phyloP scores from a whole-genome alignment of 2,329 filamentous ascomycete genomes.

The Didymella arachidicola region DNA sequence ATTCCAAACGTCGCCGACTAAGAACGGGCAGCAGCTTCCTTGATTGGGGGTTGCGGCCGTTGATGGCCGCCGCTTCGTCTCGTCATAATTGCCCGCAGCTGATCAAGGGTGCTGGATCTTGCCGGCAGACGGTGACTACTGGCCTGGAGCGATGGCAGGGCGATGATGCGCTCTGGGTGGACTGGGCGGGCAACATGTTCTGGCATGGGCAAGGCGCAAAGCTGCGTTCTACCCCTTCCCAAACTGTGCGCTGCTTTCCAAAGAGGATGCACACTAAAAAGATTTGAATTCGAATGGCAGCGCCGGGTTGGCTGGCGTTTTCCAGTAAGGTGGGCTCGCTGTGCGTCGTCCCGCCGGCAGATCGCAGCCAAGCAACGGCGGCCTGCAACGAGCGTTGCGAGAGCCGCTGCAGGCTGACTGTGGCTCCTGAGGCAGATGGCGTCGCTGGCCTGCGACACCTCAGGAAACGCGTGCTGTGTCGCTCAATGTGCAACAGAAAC shows the following conservation, averaged over 20 bases:
- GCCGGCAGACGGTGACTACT: conserved; percentile 19
- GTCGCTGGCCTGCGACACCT: conserved; percentile 12
- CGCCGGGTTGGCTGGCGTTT: conserved; percentile 22
- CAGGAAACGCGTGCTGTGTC: conserved; percentile 16
- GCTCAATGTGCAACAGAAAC: conserved; percentile 21
- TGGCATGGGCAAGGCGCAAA: conserved; percentile 21
- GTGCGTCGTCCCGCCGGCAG: conserved; percentile 31
- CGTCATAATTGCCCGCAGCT: conserved; percentile 21
- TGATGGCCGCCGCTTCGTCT: conserved; percentile 22
- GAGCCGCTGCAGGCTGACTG: conserved; percentile 21
- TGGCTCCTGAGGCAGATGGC: conserved; percentile 6
- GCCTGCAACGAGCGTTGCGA: conserved; percentile 22
- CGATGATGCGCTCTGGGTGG: conserved; percentile 17
- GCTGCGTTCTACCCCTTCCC: conserved; percentile 24
- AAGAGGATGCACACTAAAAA: conserved; percentile 19
- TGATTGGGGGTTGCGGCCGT: conserved; percentile 21
- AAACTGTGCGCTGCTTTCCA: conserved; percentile 29
- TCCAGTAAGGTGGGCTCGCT: conserved; percentile 30
- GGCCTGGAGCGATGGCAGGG: conserved; percentile 16
- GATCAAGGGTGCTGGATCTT: conserved; percentile 25
- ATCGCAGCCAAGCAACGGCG: conserved; percentile 33
- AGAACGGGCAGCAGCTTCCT: not conserved
- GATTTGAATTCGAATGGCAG: conserved; percentile 34
- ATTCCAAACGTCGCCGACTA: conserved; percentile 14
- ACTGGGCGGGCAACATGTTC: conserved; percentile 24